Percentiles rank a stretch among this genome's conserved stretches.
These are phyloP conservation scores for Huntiella savannae DNA, from an alignment of 2,329 filamentous ascomycete genomes.

Conservation along the genomic window DNA sequence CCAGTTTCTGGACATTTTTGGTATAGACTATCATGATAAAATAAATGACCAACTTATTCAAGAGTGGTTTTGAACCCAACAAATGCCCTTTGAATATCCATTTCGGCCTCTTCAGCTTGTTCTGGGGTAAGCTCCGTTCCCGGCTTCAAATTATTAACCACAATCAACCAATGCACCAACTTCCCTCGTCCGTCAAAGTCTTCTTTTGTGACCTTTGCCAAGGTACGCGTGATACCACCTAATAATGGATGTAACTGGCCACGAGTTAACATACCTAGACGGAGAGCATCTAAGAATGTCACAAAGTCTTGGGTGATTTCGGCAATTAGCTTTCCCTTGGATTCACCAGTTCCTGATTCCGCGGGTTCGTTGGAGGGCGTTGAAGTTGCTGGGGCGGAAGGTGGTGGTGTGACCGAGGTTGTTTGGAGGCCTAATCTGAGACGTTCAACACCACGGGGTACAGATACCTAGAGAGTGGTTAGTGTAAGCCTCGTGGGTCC, in stretches of 20 bases:
- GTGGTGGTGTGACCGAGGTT: slow-evolving; percentile 46
- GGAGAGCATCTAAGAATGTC: slow-evolving; percentile 87
- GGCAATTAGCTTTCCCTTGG: slow-evolving; percentile 51
- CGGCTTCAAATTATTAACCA: slow-evolving; percentile 92
- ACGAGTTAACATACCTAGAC: slow-evolving; percentile 80
- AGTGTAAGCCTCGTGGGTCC: background rate
- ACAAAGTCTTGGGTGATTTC: slow-evolving; percentile 97
- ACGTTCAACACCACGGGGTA: slow-evolving; percentile 80
- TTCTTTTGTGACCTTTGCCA: slow-evolving; percentile 87
- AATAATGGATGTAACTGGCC: slow-evolving; percentile 90
- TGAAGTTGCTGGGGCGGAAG: slow-evolving; percentile 21
- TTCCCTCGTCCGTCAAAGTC: slow-evolving; percentile 93
- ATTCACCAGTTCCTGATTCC: slow-evolving; percentile 12
- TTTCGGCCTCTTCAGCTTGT: slow-evolving; percentile 70
- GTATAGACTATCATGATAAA: slow-evolving; percentile 32
- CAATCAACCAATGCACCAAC: slow-evolving; percentile 96
- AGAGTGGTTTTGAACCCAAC: slow-evolving; percentile 77
- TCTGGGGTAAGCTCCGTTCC: slow-evolving; percentile 77
- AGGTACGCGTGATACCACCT: slow-evolving; percentile 88
- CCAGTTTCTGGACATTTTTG: slow-evolving; percentile 95
- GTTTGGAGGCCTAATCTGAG: slow-evolving; percentile 83
- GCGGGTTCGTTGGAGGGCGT: slow-evolving; percentile 21
- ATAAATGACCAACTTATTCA: slow-evolving; percentile 21
- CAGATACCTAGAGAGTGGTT: slow-evolving; percentile 52
- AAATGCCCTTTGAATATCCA: slow-evolving; percentile 89